Evolutionary conservation across 2,329 filamentous ascomycete genomes (phyloP).

Genomic region (Cytospora leucostoma): DNA sequence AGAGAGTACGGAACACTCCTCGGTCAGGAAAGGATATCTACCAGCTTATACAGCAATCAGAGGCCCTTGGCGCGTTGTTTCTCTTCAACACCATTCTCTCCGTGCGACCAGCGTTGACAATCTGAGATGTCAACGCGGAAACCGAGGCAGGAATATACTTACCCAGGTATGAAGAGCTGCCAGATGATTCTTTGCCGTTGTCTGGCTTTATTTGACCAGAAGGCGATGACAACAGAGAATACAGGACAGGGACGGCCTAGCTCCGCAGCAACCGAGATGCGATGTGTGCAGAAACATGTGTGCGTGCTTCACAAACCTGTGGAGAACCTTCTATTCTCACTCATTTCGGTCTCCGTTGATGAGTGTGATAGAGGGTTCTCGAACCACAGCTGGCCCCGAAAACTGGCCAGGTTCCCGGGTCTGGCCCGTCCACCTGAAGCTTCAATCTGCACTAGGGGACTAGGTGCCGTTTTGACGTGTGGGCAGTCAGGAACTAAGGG

Average conservation of each 20-base stretch:
- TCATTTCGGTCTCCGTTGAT: slow-evolving; percentile 21
- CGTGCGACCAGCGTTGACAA: too few species aligned
- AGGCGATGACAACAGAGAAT: neutral
- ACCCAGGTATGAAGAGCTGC: neutral
- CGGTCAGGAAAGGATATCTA: too few species aligned
- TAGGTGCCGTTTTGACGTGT: slow-evolving; percentile 3
- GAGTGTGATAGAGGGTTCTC: slow-evolving; percentile 1
- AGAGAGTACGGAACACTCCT: neutral
- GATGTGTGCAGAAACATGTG: slow-evolving; percentile 1
- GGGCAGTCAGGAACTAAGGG: neutral
- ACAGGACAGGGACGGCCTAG: neutral
- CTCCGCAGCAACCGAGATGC: slow-evolving; percentile 18
- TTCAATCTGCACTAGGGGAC: neutral
- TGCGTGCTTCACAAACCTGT: slow-evolving; percentile 9
- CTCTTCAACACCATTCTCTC: too few species aligned
- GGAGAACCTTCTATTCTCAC: slow-evolving; percentile 16
- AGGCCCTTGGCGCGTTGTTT: too few species aligned
- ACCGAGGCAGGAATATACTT: neutral
- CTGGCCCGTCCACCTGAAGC: neutral
- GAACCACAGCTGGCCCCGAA: neutral
- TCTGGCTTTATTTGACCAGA: neutral
- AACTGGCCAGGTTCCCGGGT: neutral
- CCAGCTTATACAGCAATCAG: too few species aligned
- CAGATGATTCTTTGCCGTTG: neutral
- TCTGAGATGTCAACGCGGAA: neutral